phyloP scores from a whole-genome alignment of 2,329 filamentous ascomycete species.

The Pseudogymnoascus destructans region DNA sequence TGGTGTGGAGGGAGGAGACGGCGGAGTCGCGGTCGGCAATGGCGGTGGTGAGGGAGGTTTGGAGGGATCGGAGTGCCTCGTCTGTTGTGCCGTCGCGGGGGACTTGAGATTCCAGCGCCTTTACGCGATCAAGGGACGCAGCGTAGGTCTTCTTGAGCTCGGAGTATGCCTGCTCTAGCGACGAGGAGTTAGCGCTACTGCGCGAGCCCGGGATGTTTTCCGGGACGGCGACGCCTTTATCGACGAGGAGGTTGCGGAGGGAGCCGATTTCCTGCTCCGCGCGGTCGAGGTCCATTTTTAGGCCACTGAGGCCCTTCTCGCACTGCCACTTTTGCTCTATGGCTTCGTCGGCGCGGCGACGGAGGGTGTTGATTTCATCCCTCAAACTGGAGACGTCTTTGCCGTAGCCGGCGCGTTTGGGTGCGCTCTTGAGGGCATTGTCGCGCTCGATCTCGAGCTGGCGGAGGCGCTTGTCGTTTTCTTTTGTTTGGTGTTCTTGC shows the following conservation, averaged over 20 bases:
- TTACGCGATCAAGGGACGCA: slow-evolving; percentile 53
- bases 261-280: slow-evolving; percentile 84
- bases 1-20: slow-evolving; percentile 42
- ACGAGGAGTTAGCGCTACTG: slow-evolving; percentile 41
- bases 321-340: slow-evolving; percentile 94
- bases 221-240: slow-evolving; percentile 69
- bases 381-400: slow-evolving; percentile 68
- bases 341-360: slow-evolving; percentile 81
- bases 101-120: slow-evolving; percentile 43
- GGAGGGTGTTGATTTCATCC: slow-evolving; percentile 71
- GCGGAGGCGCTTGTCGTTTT: slow-evolving; percentile 69
- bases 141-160: slow-evolving; percentile 62
- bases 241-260: slow-evolving; percentile 63
- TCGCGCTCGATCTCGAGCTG: slow-evolving; percentile 68
- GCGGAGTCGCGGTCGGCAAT: slow-evolving; percentile 63
- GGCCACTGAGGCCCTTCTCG: slow-evolving; percentile 72
- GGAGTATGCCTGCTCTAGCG: slow-evolving; percentile 59
- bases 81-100: slow-evolving; percentile 45
- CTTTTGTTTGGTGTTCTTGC: slow-evolving; percentile 70
- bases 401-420: slow-evolving; percentile 67
- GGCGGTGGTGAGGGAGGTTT: slow-evolving; percentile 54
- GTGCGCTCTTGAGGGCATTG: slow-evolving; percentile 53
- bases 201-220: slow-evolving; percentile 28
- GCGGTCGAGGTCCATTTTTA: slow-evolving; percentile 94
- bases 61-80: slow-evolving; percentile 50